Evolutionary conservation across 164 flowering plant genomes (phyloP).

Genomic region (Akebia trifoliata): DNA sequence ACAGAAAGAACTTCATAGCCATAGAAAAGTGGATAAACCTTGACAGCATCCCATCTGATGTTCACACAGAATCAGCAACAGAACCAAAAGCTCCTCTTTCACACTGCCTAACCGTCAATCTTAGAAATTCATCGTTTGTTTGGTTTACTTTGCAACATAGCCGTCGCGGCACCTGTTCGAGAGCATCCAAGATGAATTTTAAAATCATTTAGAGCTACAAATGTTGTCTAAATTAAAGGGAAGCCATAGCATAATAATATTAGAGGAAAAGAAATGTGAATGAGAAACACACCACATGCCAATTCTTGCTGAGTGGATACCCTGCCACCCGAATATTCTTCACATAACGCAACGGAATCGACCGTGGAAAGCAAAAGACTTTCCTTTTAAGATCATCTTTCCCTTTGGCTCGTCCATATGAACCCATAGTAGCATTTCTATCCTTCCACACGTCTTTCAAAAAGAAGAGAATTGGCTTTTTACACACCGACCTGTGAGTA

Average conservation of each 20-base stretch:
- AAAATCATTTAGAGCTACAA: neutral
- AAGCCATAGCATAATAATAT: neutral
- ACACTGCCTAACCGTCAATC: constrained; percentile 47
- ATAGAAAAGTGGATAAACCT: neutral
- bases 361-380: constrained; percentile 50
- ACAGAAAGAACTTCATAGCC: neutral
- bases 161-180: constrained; percentile 43
- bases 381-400: constrained; percentile 47
- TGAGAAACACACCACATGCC: constrained; percentile 48
- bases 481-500: constrained; percentile 42
- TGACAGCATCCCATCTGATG: constrained; percentile 10
- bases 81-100: constrained; percentile 28
- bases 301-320: constrained; percentile 36
- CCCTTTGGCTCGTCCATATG: constrained; percentile 31
- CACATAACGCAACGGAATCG: constrained; percentile 36
- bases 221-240: neutral
- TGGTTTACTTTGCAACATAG: constrained; percentile 45
- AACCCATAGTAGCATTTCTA: constrained; percentile 41
- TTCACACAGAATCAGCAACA: constrained; percentile 22
- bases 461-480: constrained; percentile 48
- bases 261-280: neutral
- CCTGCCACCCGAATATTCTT: constrained; percentile 37
- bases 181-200: constrained; percentile 1
- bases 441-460: constrained; percentile 36
- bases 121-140: constrained; percentile 27